Base-by-base conservation (phyloP, 1,139 yeast genomes). In the Yamadazyma dendronema region DNA sequence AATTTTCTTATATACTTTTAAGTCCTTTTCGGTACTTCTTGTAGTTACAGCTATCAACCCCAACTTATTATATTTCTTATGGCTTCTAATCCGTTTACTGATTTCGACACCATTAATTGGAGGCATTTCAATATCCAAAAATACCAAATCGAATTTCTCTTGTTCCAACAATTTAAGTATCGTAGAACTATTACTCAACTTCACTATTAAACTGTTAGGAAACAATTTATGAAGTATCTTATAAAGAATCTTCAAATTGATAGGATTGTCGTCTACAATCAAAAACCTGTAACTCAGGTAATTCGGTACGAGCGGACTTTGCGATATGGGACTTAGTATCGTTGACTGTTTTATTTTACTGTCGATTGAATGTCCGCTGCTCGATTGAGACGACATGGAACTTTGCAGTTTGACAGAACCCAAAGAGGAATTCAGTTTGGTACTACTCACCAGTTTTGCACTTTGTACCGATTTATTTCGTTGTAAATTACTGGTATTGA, bases 91-190 rank as follows among this genome's bases (percentile, higher is more conserved):
- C 23, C 42, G 41, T 27, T 46, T 46, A 11, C 73, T 67, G 32
- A 71, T 54, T 21, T 70, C 70, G n/a, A 65, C 50, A 3, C 77
- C 77, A 17, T 64, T 54, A n/a, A 71, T 52, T 6, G 51, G 54
- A 3, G 77, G 77, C 77, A 71, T 71, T 45, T 71, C 77, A 33
- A 71, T 71, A 44, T 71, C 77, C 34, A 71, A 52, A 42, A 71
- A 71, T 10, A 67, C 59, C 33, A 61, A 47, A 41, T 69, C 72
- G 41, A 56, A 68, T 16, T 39, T 40, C 33, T 53, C 50, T 3
- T 46, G 35, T 11, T 44, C 37, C 4, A 62, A 43, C 23, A 53
- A 32, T 10, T 51, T 40, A 33, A 56, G 44, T n/a, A 68, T 67
- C 32, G 53, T 49, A 2, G 65, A 54, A 23, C 65, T 57, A 45